Percentiles rank a stretch among this genome's conserved stretches.
Evolutionary conservation across 2,329 filamentous ascomycete genomes (phyloP).

Genomic region (Clathrospora elynae): DNA sequence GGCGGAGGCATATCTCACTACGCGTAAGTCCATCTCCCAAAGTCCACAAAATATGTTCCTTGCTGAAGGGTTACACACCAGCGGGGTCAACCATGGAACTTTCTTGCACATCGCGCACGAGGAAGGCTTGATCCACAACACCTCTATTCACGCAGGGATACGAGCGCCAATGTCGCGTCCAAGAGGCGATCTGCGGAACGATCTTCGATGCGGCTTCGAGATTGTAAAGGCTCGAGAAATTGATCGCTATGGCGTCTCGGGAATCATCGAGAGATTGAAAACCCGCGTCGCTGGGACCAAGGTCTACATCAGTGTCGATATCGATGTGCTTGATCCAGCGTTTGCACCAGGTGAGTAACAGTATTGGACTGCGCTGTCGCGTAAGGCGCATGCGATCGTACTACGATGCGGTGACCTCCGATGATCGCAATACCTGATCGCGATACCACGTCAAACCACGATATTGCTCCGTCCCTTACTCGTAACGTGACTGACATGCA

Average conservation of each 20-base stretch:
- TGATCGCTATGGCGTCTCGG: slow-evolving; percentile 55
- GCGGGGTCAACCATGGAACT: slow-evolving; percentile 64
- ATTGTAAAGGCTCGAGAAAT: slow-evolving; percentile 62
- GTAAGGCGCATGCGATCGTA: not conserved
- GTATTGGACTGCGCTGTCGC: not conserved
- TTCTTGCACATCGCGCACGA: slow-evolving; percentile 67
- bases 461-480: not conserved
- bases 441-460: not conserved
- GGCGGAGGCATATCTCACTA: slow-evolving; percentile 65
- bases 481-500: slow-evolving; percentile 1
- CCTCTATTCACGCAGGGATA: slow-evolving; percentile 66
- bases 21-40: slow-evolving; percentile 50
- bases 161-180: slow-evolving; percentile 58
- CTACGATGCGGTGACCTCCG: not conserved
- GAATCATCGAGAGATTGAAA: slow-evolving; percentile 57
- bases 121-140: slow-evolving; percentile 63
- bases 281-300: slow-evolving; percentile 57
- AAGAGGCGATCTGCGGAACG: slow-evolving; percentile 61
- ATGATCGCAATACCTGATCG: too few species aligned
- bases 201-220: slow-evolving; percentile 63
- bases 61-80: slow-evolving; percentile 17
- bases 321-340: slow-evolving; percentile 62
- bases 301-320: slow-evolving; percentile 63
- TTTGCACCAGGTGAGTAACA: slow-evolving; percentile 56
- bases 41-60: not conserved